Evolutionary conservation across 805 yeast species (phyloP).

Genomic region (Pichia nakasei): DNA sequence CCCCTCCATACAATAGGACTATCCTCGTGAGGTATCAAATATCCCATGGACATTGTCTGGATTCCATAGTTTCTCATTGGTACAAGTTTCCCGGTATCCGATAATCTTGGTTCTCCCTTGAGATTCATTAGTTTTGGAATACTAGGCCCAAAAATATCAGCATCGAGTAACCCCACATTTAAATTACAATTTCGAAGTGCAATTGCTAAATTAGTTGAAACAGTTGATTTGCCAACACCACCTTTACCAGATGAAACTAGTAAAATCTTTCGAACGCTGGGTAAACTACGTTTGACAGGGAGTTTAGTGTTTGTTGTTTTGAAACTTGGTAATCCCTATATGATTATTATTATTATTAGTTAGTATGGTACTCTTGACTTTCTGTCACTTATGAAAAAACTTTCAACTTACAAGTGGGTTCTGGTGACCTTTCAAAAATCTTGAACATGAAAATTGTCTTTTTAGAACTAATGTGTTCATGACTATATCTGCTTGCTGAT

Average conservation of each 20-base stretch:
- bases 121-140: conserved; percentile 65
- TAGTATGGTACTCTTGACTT: too few species aligned
- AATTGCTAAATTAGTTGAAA: conserved; percentile 59
- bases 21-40: conserved; percentile 53
- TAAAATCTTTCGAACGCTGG: conserved; percentile 52
- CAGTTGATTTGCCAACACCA: conserved; percentile 77
- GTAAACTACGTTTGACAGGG: conserved; percentile 46
- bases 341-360: too few species aligned
- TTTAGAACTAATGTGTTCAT: not conserved
- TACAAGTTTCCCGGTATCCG: conserved; percentile 42
- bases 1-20: conserved; percentile 83
- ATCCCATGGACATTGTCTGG: conserved; percentile 87
- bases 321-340: conserved; percentile 36
- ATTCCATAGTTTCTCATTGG: conserved; percentile 71
- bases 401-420: conserved; percentile 53
- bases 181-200: conserved; percentile 46
- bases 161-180: conserved; percentile 64
- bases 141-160: conserved; percentile 81
- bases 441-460: conserved; percentile 6
- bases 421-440: conserved; percentile 27
- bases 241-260: conserved; percentile 74
- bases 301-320: conserved; percentile 37
- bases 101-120: conserved; percentile 57
- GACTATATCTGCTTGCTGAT: too few species aligned
- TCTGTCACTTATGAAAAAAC: too few species aligned